Base-by-base conservation (phyloP, 768 basidiomycete genomes). In the Hypsizygus marmoreus region DNA sequence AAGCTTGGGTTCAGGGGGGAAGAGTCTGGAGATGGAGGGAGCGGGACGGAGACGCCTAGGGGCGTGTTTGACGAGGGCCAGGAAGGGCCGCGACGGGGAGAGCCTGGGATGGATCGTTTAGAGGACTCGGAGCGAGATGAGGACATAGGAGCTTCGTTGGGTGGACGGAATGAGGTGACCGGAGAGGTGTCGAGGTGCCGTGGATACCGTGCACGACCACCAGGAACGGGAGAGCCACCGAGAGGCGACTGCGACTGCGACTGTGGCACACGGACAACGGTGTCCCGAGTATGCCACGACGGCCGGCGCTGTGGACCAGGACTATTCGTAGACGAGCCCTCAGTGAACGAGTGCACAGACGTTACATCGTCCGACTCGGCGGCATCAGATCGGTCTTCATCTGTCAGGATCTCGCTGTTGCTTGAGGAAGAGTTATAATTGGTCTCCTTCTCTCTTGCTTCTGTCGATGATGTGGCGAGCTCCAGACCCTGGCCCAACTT, bases 301-400 rank as follows among this genome's bases (percentile, higher is more conserved):
- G 77, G 74, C n/a, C 76, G 62, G 12, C 77, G 69, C 40, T 63
- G 55, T 4, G 63, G 58, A n/a, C 66, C 65, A 6, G 60, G 45
- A 29, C 58, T 62, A 48, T 35, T 51, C 7, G 53, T 37, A 3
- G 59, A 49, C 6, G 71, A 64, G 7, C 74, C 80, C 58, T 85
- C 84, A 0, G 79, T 80, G 51, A 74, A 84, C 0, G 86, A 88
- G 35, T 71, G 70, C 26, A 85, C 80, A 11, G 87, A 87, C n/a
- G 73, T 76, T 33, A 82, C 75, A 57, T 88, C 86, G 53, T 88
- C 87, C 13, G 79, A 80, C 56, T 81, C 83, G 14, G 78, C 74
- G 34, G 74, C 65, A 40, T 83, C 84, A 4, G 80, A 82, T 7
- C 72, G 76, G 46, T 86, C 86, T 17, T 84, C 86, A 57, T 90